Evolutionary conservation across 2,329 filamentous ascomycete genomes (phyloP).

Genomic region (Colletotrichum viniferum): DNA sequence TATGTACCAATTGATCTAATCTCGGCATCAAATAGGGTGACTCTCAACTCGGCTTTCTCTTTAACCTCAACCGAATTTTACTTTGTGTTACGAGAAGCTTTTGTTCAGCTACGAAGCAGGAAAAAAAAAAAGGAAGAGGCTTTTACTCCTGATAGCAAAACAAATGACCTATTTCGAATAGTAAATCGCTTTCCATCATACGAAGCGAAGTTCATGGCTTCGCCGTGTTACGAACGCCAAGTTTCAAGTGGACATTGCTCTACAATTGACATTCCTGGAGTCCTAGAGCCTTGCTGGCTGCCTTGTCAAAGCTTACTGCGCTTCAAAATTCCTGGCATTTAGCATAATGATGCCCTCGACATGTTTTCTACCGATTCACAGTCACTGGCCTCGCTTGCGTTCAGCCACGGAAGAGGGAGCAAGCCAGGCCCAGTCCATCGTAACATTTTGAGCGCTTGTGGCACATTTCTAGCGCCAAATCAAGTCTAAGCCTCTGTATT

Average conservation of each 20-base stretch:
- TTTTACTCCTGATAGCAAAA: neutral
- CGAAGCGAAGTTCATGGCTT: neutral
- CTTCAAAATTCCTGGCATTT: too few species aligned
- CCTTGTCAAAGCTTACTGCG: neutral
- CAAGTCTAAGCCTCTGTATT: neutral
- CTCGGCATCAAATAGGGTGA: accelerated
- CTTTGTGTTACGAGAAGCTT: too few species aligned
- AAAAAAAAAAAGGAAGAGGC: accelerated
- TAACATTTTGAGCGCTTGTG: neutral
- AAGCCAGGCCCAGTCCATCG: neutral
- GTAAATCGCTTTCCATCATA: accelerated
- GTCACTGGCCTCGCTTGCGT: too few species aligned
- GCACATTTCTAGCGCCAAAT: neutral
- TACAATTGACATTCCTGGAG: neutral
- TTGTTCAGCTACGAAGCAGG: too few species aligned
- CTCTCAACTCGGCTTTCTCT: too few species aligned
- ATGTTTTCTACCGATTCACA: too few species aligned
- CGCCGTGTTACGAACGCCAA: neutral
- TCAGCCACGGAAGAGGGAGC: neutral
- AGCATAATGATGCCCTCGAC: too few species aligned
- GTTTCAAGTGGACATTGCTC: neutral
- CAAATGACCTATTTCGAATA: neutral
- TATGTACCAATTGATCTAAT: too few species aligned
- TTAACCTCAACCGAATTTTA: too few species aligned
- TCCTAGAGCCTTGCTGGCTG: neutral